A percentile compares a stretch with the other conserved stretches of the same genome.
Evolutionary conservation across 1,284 basidiomycete genomes (phyloP).

Genomic region (Ceratobasidium sp.): DNA sequence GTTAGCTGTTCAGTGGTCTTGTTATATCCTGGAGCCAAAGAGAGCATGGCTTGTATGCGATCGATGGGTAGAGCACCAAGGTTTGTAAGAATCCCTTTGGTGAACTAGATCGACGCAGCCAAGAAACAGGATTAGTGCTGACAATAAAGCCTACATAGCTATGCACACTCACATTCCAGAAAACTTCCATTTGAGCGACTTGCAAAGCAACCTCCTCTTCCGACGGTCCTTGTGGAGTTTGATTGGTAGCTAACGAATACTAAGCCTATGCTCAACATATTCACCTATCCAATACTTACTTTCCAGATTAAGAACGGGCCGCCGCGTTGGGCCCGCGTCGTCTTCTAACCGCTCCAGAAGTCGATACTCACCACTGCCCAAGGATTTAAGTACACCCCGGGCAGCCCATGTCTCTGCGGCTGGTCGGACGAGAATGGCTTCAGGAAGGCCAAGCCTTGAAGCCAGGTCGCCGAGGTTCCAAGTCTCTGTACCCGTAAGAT

Average conservation of each 20-base stretch:
- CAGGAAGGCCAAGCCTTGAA: conserved; percentile 72
- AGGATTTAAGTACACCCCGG: conserved; percentile 82
- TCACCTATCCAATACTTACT: conserved; percentile 1
- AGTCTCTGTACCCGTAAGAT: conserved; percentile 63
- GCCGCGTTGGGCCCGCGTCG: conserved; percentile 47
- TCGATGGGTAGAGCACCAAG: conserved; percentile 79
- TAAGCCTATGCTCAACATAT: conserved; percentile 30
- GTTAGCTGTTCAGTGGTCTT: conserved; percentile 81
- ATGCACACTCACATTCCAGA: conserved; percentile 77
- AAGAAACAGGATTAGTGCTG: conserved; percentile 16
- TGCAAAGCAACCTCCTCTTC: conserved; percentile 77
- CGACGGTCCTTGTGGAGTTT: conserved; percentile 65
- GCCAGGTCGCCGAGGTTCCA: conserved; percentile 80
- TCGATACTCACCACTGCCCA: conserved; percentile 69
- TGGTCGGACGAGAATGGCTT: conserved; percentile 73
- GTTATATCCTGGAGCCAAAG: conserved; percentile 83
- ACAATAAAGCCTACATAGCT: conserved; percentile 6
- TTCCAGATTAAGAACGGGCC: conserved; percentile 56
- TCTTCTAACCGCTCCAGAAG: conserved; percentile 75
- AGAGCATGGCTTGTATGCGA: conserved; percentile 86
- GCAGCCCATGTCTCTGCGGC: conserved; percentile 88
- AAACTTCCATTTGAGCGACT: conserved; percentile 85
- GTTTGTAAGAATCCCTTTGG: conserved; percentile 89
- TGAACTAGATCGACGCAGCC: conserved; percentile 67
- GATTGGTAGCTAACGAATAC: conserved; percentile 60